Conservation (phyloP, 1,284 basidiomycete species). For the Leccinum pallidistipes region DNA sequence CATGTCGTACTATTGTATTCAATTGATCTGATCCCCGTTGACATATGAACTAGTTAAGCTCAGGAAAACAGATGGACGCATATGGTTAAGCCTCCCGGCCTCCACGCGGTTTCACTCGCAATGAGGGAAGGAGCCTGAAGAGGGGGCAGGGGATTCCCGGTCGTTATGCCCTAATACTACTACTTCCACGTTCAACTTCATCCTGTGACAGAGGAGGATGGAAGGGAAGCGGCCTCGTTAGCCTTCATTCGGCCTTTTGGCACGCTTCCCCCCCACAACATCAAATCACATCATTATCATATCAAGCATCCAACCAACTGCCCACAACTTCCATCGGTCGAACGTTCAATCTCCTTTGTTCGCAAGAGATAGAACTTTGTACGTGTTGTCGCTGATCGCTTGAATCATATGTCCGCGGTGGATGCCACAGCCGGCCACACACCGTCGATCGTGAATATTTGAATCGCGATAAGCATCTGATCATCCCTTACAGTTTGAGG, state of each 20-base stretch:
- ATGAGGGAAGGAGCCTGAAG: constrained; percentile 3
- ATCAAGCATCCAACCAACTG: neutral
- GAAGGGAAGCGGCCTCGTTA: neutral
- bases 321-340: constrained; percentile 17
- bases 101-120: constrained; percentile 33
- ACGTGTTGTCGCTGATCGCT: constrained; percentile 34
- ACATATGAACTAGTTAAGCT: constrained; percentile 17
- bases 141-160: constrained; percentile 10
- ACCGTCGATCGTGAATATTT: constrained; percentile 22
- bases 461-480: neutral
- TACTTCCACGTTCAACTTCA: constrained; percentile 8
- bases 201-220: neutral
- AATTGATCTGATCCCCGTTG: constrained; percentile 35
- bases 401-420: constrained; percentile 7
- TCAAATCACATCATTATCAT: constrained; percentile 13
- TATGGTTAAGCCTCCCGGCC: constrained; percentile 30
- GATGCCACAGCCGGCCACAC: neutral
- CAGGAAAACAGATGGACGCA: constrained; percentile 32
- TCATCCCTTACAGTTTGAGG: constrained; percentile 7
- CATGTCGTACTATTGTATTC: constrained; percentile 31
- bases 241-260: neutral
- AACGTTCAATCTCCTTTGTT: constrained; percentile 19
- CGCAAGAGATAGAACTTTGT: constrained; percentile 12
- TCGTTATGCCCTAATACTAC: constrained; percentile 9
- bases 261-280: constrained; percentile 17